Percentiles rank a stretch among this genome's conserved stretches.
These are phyloP conservation scores for Clohesyomyces aquaticus DNA, from an alignment of 495 filamentous ascomycete genomes.

Conservation along the genomic window DNA sequence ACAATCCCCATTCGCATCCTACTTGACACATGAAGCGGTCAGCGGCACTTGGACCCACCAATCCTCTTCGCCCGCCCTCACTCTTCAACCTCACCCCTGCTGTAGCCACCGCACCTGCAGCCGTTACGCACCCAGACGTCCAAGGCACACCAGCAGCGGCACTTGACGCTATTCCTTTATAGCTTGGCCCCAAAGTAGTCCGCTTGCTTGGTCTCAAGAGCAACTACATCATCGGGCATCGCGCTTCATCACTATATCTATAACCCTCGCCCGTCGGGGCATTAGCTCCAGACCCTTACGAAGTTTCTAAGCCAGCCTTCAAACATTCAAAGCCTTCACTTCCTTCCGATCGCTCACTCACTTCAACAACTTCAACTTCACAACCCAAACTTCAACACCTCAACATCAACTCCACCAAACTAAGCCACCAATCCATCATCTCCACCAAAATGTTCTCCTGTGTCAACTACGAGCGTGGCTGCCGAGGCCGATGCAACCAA, in stretches of 20 bases:
- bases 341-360: background rate
- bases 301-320: background rate
- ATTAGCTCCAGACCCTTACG: conserved; percentile 13
- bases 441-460: conserved; percentile 42
- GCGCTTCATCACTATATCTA: conserved; percentile 25
- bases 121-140: background rate
- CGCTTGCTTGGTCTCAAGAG: conserved; percentile 10
- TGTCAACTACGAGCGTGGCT: conserved; percentile 46
- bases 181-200: background rate
- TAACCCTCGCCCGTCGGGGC: conserved; percentile 4
- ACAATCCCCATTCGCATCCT: background rate
- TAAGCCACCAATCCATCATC: background rate
- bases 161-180: background rate
- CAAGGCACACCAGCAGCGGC: conserved; percentile 16
- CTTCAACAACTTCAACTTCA: background rate
- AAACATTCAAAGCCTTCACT: conserved; percentile 1
- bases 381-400: background rate
- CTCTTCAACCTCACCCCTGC: background rate
- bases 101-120: conserved; percentile 9
- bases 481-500: conserved; percentile 43
- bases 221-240: conserved; percentile 40
- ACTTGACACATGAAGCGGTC: conserved; percentile 7
- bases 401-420: conserved; percentile 5
- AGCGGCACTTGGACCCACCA: conserved; percentile 2
- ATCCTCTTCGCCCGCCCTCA: background rate